Evolutionary conservation across 2,329 filamentous ascomycete species (phyloP).

Genomic region (Neopestalotiopsis rosae): DNA sequence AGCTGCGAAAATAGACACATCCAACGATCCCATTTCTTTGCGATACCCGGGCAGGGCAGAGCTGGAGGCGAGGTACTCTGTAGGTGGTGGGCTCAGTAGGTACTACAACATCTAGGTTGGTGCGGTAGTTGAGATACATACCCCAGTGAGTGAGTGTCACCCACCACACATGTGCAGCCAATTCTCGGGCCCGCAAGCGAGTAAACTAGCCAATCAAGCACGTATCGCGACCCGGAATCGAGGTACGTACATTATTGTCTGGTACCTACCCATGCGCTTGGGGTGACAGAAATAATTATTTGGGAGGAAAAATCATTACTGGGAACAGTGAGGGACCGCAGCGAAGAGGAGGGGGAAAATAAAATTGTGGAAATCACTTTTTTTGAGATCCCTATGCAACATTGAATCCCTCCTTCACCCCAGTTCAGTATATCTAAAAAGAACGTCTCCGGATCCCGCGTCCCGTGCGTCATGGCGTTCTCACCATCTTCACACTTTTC

Average conservation of each 20-base stretch:
- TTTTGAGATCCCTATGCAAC: not conserved
- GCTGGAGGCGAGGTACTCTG: not conserved
- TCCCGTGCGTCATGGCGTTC: constrained; percentile 17
- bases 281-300: not conserved
- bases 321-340: not conserved
- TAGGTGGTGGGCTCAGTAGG: not conserved
- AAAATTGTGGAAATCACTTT: not conserved
- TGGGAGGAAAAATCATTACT: not conserved
- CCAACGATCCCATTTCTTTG: not conserved
- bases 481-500: constrained; percentile 3
- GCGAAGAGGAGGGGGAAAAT: not conserved
- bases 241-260: not conserved
- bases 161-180: not conserved
- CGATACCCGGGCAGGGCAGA: not conserved
- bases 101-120: not conserved
- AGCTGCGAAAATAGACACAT: not conserved
- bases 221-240: not conserved
- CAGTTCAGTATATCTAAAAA: not conserved
- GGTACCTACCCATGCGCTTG: not conserved
- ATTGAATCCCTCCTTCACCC: not conserved
- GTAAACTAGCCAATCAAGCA: not conserved
- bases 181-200: not conserved
- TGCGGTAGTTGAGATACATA: not conserved
- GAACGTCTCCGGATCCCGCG: constrained; percentile 1
- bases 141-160: not conserved